Evolutionary conservation across 371 early-diverging fungal species (phyloP).

Genomic region (Rhizopus sp.): DNA sequence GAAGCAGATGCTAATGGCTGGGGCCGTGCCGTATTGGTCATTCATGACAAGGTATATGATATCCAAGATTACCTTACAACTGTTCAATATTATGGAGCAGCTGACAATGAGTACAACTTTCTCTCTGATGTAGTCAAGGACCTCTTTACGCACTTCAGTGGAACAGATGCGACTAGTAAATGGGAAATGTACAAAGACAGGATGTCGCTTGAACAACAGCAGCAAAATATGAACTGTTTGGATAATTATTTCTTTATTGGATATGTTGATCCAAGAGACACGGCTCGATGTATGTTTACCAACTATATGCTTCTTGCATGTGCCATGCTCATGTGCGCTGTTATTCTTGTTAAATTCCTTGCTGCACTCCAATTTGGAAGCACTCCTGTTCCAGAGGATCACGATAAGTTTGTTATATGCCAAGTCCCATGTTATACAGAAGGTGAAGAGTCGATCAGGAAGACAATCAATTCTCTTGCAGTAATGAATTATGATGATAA

Average conservation of each 20-base stretch:
- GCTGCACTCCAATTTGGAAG: conserved; percentile 88
- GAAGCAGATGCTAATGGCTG: conserved; percentile 34
- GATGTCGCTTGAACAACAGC: conserved; percentile 29
- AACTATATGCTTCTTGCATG: conserved; percentile 82
- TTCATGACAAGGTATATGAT: conserved; percentile 72
- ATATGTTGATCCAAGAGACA: conserved; percentile 76
- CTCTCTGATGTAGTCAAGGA: conserved; percentile 46
- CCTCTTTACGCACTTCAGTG: conserved; percentile 61
- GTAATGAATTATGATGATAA: conserved; percentile 88
- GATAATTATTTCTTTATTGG: conserved; percentile 83
- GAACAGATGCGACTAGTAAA: conserved; percentile 59
- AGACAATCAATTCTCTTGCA: conserved; percentile 92
- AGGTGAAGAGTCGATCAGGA: conserved; percentile 86
- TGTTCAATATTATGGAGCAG: conserved; percentile 28
- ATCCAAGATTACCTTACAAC: conserved; percentile 62
- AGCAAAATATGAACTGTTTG: conserved; percentile 62
- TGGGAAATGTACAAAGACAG: conserved; percentile 38
- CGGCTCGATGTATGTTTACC: conserved; percentile 77
- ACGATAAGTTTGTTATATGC: conserved; percentile 86
- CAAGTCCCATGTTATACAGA: conserved; percentile 99
- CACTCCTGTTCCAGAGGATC: conserved; percentile 77
- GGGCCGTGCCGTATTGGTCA: conserved; percentile 51
- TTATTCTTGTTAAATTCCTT: conserved; percentile 87
- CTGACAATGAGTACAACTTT: conserved; percentile 49
- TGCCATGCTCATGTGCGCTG: conserved; percentile 72